These are phyloP conservation scores for Globisporangium emineosum DNA, from an alignment of 352 stramenopile genomes.

Conservation along the genomic window DNA sequence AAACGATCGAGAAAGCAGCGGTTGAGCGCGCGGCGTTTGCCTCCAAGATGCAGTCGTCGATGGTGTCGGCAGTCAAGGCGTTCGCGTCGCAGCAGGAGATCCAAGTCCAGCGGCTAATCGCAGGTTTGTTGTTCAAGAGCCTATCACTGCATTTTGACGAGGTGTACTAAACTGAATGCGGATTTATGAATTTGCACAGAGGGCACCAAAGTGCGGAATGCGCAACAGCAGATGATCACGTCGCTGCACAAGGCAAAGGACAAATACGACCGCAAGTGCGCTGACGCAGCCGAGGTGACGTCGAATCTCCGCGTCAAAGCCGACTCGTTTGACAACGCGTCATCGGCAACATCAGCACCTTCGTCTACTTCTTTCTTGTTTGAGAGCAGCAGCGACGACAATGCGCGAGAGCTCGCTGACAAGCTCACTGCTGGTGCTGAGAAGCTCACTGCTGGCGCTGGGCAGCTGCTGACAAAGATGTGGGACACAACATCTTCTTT, in stretches of 20 bases:
- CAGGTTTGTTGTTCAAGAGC: constrained; percentile 30
- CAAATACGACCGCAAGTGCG: constrained; percentile 75
- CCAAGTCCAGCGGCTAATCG: constrained; percentile 71
- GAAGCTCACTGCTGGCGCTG: constrained; percentile 49
- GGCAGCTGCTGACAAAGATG: constrained; percentile 78
- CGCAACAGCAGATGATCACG: constrained; percentile 55
- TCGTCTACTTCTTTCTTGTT: constrained; percentile 9
- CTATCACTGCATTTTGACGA: no score
- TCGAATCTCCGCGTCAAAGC: constrained; percentile 26
- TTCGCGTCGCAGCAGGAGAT: constrained; percentile 73
- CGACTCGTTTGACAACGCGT: constrained; percentile 17
- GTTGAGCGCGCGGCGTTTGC: constrained; percentile 59
- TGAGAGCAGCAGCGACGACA: constrained; percentile 16
- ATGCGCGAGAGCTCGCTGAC: constrained; percentile 56
- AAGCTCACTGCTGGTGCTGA: constrained; percentile 58
- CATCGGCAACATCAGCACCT: constrained; percentile 8
- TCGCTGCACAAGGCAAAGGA: constrained; percentile 70
- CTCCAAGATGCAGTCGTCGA: constrained; percentile 54
- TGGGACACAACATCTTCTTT: constrained; percentile 76
- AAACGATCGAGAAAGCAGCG: constrained; percentile 48
- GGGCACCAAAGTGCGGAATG: constrained; percentile 64
- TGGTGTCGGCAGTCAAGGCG: constrained; percentile 53
- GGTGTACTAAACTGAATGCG: no score
- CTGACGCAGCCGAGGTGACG: constrained; percentile 60
- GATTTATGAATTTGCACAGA: constrained; percentile 27